phyloP scores from a whole-genome alignment of 495 filamentous ascomycete species.

The Aspergillus diversus region DNA sequence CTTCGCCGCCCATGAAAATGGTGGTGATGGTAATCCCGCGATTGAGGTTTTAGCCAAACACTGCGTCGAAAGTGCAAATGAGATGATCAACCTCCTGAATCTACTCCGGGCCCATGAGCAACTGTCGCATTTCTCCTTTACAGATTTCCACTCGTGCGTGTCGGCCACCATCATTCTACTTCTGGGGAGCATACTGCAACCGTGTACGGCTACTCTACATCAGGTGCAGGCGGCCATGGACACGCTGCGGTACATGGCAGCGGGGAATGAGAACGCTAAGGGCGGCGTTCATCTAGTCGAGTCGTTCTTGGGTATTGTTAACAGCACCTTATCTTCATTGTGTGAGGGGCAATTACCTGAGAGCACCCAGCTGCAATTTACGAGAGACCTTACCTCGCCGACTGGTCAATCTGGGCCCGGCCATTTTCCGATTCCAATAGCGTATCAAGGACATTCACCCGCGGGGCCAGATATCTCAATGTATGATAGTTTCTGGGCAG shows the following conservation, averaged over 20 bases:
- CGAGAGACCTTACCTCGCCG: no score
- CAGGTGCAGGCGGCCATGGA: slow-evolving; percentile 27
- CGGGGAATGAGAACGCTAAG: slow-evolving; percentile 30
- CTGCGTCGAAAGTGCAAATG: slow-evolving; percentile 26
- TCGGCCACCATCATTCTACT: slow-evolving; percentile 36
- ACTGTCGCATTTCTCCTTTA: slow-evolving; percentile 32
- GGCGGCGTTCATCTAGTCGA: slow-evolving; percentile 33
- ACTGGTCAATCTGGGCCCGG: no score
- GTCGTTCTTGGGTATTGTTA: slow-evolving; percentile 28
- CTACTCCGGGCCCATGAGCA: slow-evolving; percentile 26
- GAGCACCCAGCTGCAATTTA: no score
- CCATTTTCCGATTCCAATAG: no score
- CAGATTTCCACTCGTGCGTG: slow-evolving; percentile 38
- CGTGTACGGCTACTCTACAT: slow-evolving; percentile 27
- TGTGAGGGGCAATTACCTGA: slow-evolving; percentile 10
- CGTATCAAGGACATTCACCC: no score
- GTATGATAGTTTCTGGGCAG: no score
- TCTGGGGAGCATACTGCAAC: slow-evolving; percentile 29
- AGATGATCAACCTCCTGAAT: slow-evolving; percentile 10
- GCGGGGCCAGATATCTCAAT: no score
- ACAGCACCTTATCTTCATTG: slow-evolving; percentile 23
- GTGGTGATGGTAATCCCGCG: neutral
- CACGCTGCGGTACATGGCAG: slow-evolving; percentile 29
- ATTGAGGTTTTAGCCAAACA: slow-evolving; percentile 3
- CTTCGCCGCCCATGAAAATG: neutral